Evolutionary conservation across 169 alveolate species (phyloP).

Genomic region (Ichthyophthirius multifiliis): DNA sequence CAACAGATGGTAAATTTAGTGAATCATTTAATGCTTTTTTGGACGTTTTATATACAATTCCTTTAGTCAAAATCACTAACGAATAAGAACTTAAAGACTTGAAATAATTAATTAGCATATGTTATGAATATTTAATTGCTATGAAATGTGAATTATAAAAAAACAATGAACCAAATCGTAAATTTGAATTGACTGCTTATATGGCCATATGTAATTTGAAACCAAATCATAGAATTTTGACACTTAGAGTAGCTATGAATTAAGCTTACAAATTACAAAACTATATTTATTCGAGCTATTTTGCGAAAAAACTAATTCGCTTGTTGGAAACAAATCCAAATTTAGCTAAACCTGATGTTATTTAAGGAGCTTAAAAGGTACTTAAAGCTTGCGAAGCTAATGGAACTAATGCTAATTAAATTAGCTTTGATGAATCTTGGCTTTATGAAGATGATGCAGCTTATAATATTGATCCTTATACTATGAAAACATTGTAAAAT

Average conservation of each 20-base stretch:
- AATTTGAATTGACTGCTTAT: constrained; percentile 67
- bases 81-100: constrained; percentile 63
- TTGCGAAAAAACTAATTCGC: constrained; percentile 56
- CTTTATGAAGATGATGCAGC: neutral
- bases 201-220: constrained; percentile 77
- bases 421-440: neutral
- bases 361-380: constrained; percentile 14
- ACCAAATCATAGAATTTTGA: constrained; percentile 69
- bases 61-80: constrained; percentile 40
- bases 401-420: neutral
- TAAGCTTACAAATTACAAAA: constrained; percentile 71
- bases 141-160: constrained; percentile 74
- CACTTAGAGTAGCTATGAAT: constrained; percentile 75
- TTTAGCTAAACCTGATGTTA: constrained; percentile 28
- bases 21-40: constrained; percentile 57
- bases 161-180: constrained; percentile 45
- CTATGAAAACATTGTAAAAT: neutral
- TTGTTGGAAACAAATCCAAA: constrained; percentile 27
- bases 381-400: neutral
- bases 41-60: constrained; percentile 44
- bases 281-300: constrained; percentile 71
- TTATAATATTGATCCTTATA: neutral
- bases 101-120: constrained; percentile 48
- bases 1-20: constrained; percentile 64
- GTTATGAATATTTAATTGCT: constrained; percentile 71